Evolutionary conservation across 768 basidiomycete species (phyloP).

Genomic region (Mycena rosella): DNA sequence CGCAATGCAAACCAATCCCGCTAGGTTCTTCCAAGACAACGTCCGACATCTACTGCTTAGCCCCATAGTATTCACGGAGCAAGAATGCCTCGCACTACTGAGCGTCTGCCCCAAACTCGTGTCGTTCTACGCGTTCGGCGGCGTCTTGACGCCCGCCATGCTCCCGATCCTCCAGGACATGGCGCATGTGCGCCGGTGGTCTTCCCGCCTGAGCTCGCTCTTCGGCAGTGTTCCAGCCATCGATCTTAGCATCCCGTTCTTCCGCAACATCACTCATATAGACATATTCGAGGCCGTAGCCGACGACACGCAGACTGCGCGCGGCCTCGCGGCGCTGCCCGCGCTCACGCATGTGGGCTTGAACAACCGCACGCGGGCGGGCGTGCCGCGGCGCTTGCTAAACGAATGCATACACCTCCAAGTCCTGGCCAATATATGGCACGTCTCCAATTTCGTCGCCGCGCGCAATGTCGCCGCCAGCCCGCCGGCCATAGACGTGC

Average conservation of each 20-base stretch:
- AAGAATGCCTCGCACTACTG: background rate
- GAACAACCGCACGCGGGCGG: no score
- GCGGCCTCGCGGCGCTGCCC: background rate
- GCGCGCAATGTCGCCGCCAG: background rate
- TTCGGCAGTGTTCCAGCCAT: background rate
- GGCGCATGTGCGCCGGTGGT: slow-evolving; percentile 5
- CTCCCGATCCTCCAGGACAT: slow-evolving; percentile 2
- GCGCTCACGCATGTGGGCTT: no score
- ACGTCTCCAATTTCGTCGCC: background rate
- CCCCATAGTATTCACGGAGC: background rate
- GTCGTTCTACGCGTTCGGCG: background rate
- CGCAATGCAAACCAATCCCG: background rate
- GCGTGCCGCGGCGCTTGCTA: no score
- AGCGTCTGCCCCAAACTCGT: background rate
- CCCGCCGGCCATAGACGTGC: background rate
- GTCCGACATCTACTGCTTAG: background rate
- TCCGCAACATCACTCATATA: slow-evolving; percentile 15
- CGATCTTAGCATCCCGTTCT: background rate
- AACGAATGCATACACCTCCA: background rate
- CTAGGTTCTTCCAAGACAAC: slow-evolving; percentile 1
- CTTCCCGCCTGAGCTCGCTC: background rate
- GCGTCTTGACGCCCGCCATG: background rate
- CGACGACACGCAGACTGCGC: background rate
- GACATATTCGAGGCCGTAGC: background rate
- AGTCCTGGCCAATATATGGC: background rate